Evolutionary conservation across 2,329 filamentous ascomycete species (phyloP).

Genomic region (Thielaviopsis euricoi): DNA sequence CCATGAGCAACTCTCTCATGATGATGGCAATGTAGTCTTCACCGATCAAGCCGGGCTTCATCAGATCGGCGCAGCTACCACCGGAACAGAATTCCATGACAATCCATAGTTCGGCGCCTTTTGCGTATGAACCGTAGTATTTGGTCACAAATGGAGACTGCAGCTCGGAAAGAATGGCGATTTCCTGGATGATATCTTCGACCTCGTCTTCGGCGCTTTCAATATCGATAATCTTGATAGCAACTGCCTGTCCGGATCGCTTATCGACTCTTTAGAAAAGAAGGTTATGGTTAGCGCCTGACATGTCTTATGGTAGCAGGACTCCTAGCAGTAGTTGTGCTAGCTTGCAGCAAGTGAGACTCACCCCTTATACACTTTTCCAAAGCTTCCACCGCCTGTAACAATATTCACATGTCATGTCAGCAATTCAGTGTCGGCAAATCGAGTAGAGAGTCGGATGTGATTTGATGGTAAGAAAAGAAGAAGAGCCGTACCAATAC

Average conservation of each 20-base stretch:
- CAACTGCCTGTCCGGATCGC: slow-evolving; percentile 79
- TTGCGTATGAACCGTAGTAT: slow-evolving; percentile 92
- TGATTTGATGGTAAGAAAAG: slow-evolving; percentile 10
- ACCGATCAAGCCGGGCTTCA: slow-evolving; percentile 81
- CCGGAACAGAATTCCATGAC: slow-evolving; percentile 96
- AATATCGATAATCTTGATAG: slow-evolving; percentile 97
- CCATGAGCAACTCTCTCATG: slow-evolving; percentile 76
- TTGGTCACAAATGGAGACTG: slow-evolving; percentile 91
- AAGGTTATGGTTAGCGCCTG: neutral
- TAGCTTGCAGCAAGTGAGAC: slow-evolving; percentile 12
- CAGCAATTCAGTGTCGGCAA: slow-evolving; percentile 14
- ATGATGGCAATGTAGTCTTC: slow-evolving; percentile 89
- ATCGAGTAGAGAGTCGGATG: slow-evolving; percentile 10
- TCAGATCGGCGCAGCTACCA: slow-evolving; percentile 85
- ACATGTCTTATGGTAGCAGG: neutral
- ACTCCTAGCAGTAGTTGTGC: no score
- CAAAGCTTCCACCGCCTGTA: slow-evolving; percentile 86
- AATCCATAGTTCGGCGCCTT: slow-evolving; percentile 95
- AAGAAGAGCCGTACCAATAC: slow-evolving; percentile 46
- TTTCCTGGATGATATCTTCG: slow-evolving; percentile 95
- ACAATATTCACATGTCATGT: slow-evolving; percentile 9
- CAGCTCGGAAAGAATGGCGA: slow-evolving; percentile 83
- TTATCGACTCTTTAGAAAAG: slow-evolving; percentile 60
- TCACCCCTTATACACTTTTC: slow-evolving; percentile 96
- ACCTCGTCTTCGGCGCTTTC: slow-evolving; percentile 98